These are phyloP conservation scores for Colletotrichum falcatum DNA, from an alignment of 2,329 filamentous ascomycete genomes.

Conservation along the genomic window DNA sequence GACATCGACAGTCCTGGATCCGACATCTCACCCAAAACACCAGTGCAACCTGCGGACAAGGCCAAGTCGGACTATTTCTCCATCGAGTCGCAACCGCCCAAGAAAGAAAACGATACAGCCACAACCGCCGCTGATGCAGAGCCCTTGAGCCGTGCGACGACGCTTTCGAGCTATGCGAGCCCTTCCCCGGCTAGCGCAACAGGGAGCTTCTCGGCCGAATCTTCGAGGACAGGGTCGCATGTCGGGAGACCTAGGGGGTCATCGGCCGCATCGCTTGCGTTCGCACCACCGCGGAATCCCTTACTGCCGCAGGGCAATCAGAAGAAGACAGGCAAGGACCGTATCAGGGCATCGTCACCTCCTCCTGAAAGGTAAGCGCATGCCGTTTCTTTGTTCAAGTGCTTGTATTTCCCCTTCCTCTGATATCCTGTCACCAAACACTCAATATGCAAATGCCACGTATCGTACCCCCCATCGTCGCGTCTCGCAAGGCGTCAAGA, in stretches of 20 bases:
- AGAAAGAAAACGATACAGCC: conserved; percentile 26
- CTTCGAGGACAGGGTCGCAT: conserved; percentile 17
- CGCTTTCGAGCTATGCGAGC: conserved; percentile 30
- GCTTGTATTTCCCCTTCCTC: neutral
- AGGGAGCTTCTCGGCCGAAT: conserved; percentile 30
- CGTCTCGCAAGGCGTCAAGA: neutral
- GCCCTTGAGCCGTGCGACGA: conserved; percentile 30
- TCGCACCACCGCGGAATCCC: conserved; percentile 58
- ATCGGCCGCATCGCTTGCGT: conserved; percentile 62
- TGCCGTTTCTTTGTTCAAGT: conserved; percentile 17
- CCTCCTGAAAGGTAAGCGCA: conserved; percentile 60
- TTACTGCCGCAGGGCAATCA: conserved; percentile 62
- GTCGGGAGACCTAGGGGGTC: conserved; percentile 49
- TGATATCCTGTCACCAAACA: no score
- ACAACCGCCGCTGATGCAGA: conserved; percentile 1
- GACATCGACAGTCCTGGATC: conserved; percentile 53
- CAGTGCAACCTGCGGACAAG: conserved; percentile 42
- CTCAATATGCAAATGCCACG: neutral
- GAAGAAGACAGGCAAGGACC: conserved; percentile 56
- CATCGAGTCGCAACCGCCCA: conserved; percentile 21
- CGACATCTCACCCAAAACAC: conserved; percentile 58
- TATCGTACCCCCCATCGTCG: neutral
- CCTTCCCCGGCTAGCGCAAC: conserved; percentile 30
- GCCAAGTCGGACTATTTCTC: conserved; percentile 47
- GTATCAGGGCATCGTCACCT: conserved; percentile 61